Base-by-base conservation (phyloP, 1,284 basidiomycete species). In the Pseudozyma sp. region DNA sequence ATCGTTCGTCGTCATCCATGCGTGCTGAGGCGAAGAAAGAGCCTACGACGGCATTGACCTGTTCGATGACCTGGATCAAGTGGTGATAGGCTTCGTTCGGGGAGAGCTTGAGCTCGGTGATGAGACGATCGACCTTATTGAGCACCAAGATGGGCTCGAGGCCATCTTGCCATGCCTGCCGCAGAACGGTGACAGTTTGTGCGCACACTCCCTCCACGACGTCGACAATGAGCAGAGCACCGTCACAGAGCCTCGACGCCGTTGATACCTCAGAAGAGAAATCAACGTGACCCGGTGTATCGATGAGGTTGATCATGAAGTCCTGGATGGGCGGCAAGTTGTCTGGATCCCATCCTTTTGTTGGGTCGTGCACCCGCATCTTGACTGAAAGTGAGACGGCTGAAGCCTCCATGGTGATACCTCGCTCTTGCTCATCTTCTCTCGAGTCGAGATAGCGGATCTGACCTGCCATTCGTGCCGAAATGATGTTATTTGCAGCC, bases 331-430 rank as follows among this genome's bases (percentile, higher is more conserved):
- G 72, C 8, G 70, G 77, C 8, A 76, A 66, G 31, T 78, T 78
- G 42, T 81, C 79, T 36, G 69, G 63, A n/a, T 76, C 68, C 73
- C 73, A 76, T 42, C 73, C 70, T 36, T 64, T 69, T 42, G 52
- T 64, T 11, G 62, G 73, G 16, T 63, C 67, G 40, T 70, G 66
- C 9, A 77, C 67, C 12, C 82, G 78, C 61, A 83, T 69, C 65
- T 83, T 85, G 60, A 84, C 83, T 18, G 67, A 77, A 18, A 85
- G 73, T 13, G 80, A 80, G 42, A 89, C 93, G 0, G 97, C 95
- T 83, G 93, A 95, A 74, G 92, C 93, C 86, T 99, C 95, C 96
- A 99, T 99, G 0, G 97, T 99, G 75, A 99, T 99, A 1, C 97
- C 97, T 52, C 97, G 88, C 86, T 98, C 92, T 84, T 99, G 96